Conservation (phyloP, 257 asterid species). For the Solanum sejunctum region DNA sequence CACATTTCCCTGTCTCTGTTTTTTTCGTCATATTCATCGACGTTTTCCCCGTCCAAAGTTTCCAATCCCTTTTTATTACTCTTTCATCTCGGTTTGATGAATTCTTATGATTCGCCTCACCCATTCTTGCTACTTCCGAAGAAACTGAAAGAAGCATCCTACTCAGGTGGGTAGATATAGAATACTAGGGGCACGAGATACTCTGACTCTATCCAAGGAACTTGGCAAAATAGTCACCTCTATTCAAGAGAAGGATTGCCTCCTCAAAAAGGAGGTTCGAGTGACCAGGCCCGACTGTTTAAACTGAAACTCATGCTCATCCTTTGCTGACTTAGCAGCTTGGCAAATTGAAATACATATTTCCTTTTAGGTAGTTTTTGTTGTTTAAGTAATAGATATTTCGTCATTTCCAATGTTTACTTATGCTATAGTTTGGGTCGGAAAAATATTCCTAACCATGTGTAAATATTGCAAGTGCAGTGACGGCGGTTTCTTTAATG, state of each 20-base stretch:
- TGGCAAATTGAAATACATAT: neutral
- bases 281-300: neutral
- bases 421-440: neutral
- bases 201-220: neutral
- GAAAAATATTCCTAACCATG: neutral
- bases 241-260: neutral
- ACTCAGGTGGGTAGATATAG: neutral
- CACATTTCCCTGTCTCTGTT: neutral
- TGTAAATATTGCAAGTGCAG: slow-evolving; percentile 35
- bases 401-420: neutral
- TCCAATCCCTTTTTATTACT: neutral
- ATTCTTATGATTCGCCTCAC: neutral
- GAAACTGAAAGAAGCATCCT: neutral
- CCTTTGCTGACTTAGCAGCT: neutral
- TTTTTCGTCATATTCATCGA: neutral
- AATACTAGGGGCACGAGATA: neutral
- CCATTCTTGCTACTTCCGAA: neutral
- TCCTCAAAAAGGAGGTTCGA: neutral
- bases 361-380: neutral
- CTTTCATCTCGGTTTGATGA: neutral
- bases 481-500: slow-evolving; percentile 97
- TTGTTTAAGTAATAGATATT: neutral
- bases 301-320: neutral
- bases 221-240: neutral
- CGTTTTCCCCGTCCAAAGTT: neutral